Evolutionary conservation across 768 basidiomycete genomes (phyloP), one percentile per base, ranked within the genome.

Genomic region (Tylopilus intermedius): DNA sequence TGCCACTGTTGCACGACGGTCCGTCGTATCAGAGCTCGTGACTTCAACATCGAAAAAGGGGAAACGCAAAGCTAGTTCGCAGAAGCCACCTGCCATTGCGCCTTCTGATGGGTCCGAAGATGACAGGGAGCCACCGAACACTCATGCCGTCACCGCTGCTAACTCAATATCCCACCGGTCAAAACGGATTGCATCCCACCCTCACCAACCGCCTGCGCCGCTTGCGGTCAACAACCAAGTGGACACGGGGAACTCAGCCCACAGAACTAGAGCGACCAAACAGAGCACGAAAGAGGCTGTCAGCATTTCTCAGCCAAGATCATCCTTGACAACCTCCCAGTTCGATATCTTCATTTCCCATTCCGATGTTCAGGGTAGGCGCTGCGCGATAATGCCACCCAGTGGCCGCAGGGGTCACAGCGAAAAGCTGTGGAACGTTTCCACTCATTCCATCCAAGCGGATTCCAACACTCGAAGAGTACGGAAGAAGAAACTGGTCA

Each of bases 51-150:
- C 32, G 18, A 40, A 54, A 39, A 54, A 29, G 41, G 42, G 35
- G 9, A 61, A 66, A 47, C 66, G 59, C 38, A 66, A 63, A 53
- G 49, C 57, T 32, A 50, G 44, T 37, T 57, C 59, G 45, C 65
- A 68, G 57, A 54, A 61, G 15, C 54, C 61, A 21, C 26, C 56
- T 0, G 39, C 52, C 14, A 48, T 59, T 24, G 39, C 61, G 30
- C 51, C 58, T 21, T 58, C 66, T 22, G 58, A 61, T 55, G 50
- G 40, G n/a, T 61, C 58, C n/a, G 63, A 54, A 43, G 58, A 65
- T n/a, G 65, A 62, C 39, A 47, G 49, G 27, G 41, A n/a, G 21
- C 22, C 45, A 4, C n/a, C 56, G 42, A 15, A 48, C 39, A 21
- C 40, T 40, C 47, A 14, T 45, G 21, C 11, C 11, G 45, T 33